Evolutionary conservation across 768 basidiomycete species (phyloP).

Genomic region (Tricholoma hemisulphureum): DNA sequence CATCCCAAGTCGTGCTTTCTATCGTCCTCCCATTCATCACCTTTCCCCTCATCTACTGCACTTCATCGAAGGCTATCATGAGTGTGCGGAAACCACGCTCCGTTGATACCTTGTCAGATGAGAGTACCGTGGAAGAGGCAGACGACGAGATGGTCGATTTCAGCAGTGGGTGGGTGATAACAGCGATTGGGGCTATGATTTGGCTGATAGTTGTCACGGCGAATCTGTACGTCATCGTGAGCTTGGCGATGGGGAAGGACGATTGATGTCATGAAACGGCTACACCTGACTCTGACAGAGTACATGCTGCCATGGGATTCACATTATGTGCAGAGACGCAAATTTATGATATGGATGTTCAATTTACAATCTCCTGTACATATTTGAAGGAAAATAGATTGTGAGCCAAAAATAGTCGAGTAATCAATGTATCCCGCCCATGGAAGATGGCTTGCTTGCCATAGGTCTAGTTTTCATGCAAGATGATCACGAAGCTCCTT

Average conservation of each 20-base stretch:
- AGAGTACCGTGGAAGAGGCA: conserved; percentile 21
- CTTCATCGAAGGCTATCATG: conserved; percentile 73
- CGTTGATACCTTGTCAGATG: conserved; percentile 36
- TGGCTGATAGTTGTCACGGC: conserved; percentile 68
- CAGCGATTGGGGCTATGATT: conserved; percentile 36
- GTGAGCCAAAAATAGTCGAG: too few species aligned
- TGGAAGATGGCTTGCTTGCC: too few species aligned
- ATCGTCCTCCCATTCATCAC: conserved; percentile 84
- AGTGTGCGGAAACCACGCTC: conserved; percentile 47
- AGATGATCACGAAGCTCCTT: too few species aligned
- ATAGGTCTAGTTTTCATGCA: too few species aligned
- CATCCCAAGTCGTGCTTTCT: conserved; percentile 80
- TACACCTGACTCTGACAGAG: too few species aligned
- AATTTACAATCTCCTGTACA: too few species aligned
- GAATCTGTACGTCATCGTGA: conserved; percentile 74
- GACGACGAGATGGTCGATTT: conserved; percentile 53
- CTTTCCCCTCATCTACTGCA: conserved; percentile 78
- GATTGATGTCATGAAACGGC: conserved; percentile 83
- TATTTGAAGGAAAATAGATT: too few species aligned
- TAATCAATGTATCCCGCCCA: too few species aligned
- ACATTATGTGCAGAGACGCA: too few species aligned
- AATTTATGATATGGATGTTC: too few species aligned
- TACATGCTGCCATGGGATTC: too few species aligned
- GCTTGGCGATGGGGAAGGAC: conserved; percentile 33
- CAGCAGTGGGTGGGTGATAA: conserved; percentile 29